These are phyloP conservation scores for Polymyxa betae DNA, from an alignment of 208 protist genomes.

Conservation along the genomic window DNA sequence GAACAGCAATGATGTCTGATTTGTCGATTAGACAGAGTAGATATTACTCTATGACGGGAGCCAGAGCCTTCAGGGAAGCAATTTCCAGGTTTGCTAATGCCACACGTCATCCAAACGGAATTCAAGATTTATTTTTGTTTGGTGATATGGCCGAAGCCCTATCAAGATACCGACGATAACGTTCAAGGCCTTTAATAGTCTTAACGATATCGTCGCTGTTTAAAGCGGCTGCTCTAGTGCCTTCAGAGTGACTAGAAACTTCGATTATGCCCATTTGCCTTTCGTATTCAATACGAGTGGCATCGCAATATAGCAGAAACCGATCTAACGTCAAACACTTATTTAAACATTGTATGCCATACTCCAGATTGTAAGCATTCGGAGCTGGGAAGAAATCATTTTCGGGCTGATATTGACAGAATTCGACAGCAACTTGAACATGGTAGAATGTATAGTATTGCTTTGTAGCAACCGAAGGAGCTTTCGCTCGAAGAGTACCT, in stretches of 20 bases:
- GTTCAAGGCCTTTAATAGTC: background rate
- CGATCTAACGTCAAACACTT: background rate
- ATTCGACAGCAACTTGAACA: slow-evolving; percentile 4
- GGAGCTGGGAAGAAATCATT: slow-evolving; percentile 17
- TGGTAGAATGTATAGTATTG: slow-evolving; percentile 31
- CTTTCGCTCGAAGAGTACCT: background rate
- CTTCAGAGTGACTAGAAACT: background rate
- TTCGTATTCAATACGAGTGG: background rate
- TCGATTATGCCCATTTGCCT: background rate
- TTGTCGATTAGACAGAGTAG: no score
- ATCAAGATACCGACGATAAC: background rate
- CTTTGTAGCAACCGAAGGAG: background rate
- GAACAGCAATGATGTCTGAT: no score
- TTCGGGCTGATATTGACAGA: slow-evolving; percentile 26
- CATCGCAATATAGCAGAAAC: slow-evolving; percentile 23
- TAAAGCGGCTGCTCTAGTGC: no score
- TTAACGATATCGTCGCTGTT: background rate
- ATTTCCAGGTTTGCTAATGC: no score
- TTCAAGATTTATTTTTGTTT: no score
- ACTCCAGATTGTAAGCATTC: background rate
- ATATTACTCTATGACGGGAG: no score
- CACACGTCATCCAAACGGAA: no score
- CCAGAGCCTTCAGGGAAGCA: no score
- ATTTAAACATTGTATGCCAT: background rate
- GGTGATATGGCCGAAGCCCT: no score